phyloP scores from a whole-genome alignment of 805 yeast genomes.

The Brettanomyces sp. region DNA sequence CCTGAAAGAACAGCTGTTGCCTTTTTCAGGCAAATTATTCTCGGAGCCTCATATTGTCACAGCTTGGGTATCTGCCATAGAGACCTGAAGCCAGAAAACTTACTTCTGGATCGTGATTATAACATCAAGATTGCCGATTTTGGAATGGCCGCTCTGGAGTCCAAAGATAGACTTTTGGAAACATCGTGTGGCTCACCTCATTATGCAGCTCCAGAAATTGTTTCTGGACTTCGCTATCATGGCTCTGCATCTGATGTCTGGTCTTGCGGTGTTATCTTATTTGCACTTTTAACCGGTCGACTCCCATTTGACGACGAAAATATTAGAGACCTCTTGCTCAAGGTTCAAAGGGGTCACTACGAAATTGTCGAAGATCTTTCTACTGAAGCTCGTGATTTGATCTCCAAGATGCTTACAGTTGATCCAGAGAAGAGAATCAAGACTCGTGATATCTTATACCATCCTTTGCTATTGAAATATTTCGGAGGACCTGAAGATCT shows the following conservation, averaged over 20 bases:
- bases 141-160: slow-evolving; percentile 97
- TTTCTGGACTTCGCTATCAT: slow-evolving; percentile 88
- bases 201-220: slow-evolving; percentile 97
- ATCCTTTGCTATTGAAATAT: slow-evolving; percentile 76
- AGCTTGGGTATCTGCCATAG: slow-evolving; percentile 64
- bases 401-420: slow-evolving; percentile 70
- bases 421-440: slow-evolving; percentile 75
- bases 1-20: slow-evolving; percentile 85
- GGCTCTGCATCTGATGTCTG: slow-evolving; percentile 97
- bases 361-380: slow-evolving; percentile 76
- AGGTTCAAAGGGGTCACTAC: slow-evolving; percentile 86
- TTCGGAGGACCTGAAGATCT: slow-evolving; percentile 33
- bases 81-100: slow-evolving; percentile 74
- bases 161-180: slow-evolving; percentile 70
- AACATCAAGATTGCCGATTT: slow-evolving; percentile 96
- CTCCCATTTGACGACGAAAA: slow-evolving; percentile 96
- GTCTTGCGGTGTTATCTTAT: slow-evolving; percentile 95
- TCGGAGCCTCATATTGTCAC: slow-evolving; percentile 61
- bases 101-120: slow-evolving; percentile 67
- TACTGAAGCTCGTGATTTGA: slow-evolving; percentile 78
- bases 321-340: slow-evolving; percentile 73
- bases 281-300: slow-evolving; percentile 90
- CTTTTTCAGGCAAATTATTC: slow-evolving; percentile 67
- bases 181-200: slow-evolving; percentile 98
- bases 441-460: slow-evolving; percentile 65